phyloP scores from a whole-genome alignment of 805 yeast genomes.

The Nakazawaea sp. region DNA sequence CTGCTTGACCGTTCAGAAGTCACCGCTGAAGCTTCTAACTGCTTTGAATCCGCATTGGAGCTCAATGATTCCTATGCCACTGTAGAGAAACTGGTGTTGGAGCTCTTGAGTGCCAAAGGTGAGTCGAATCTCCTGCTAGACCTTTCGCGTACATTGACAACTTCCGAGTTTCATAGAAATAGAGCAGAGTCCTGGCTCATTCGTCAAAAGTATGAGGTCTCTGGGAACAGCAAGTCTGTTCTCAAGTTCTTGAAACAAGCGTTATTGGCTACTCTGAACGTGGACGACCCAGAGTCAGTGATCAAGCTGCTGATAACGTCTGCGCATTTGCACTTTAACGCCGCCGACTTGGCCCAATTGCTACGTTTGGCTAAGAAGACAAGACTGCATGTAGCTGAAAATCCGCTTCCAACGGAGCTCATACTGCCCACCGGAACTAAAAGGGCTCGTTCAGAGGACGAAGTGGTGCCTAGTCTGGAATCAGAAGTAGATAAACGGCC shows the following conservation, averaged over 20 bases:
- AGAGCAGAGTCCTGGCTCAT: too few relatives aligned
- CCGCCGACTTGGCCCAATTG: not conserved
- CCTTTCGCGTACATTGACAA: too few relatives aligned
- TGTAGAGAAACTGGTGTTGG: slow-evolving; percentile 36
- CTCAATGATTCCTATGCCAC: slow-evolving; percentile 31
- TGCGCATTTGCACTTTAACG: not conserved
- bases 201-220: slow-evolving; percentile 30
- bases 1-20: too few relatives aligned
- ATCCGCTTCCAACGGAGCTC: too few relatives aligned
- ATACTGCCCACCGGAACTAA: too few relatives aligned
- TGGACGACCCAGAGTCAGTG: slow-evolving; percentile 19
- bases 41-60: slow-evolving; percentile 21
- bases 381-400: too few relatives aligned
- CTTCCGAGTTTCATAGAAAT: too few relatives aligned
- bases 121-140: too few relatives aligned
- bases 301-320: not conserved
- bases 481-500: slow-evolving; percentile 5
- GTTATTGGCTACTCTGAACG: slow-evolving; percentile 14
- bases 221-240: slow-evolving; percentile 20
- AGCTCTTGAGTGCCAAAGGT: too few relatives aligned
- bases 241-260: slow-evolving; percentile 27
- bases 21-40: too few relatives aligned
- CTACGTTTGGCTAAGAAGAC: not conserved
- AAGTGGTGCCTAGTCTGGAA: too few relatives aligned
- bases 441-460: too few relatives aligned